Base-by-base conservation (phyloP, 1,139 yeast genomes). In the Zygosaccharomyces sapae region DNA sequence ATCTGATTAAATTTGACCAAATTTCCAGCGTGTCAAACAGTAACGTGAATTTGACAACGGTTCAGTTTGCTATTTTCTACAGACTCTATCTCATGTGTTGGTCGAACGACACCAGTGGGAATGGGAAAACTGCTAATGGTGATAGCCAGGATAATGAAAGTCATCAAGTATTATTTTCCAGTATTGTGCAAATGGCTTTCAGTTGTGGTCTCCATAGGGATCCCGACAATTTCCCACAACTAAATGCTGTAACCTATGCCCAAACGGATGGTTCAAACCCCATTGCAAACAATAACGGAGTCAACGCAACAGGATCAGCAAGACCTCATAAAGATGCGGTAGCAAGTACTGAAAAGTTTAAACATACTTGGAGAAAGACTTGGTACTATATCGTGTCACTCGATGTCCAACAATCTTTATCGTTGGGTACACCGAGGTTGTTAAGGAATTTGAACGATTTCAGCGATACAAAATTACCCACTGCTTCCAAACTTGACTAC, bases 131-230 rank as follows among this genome's bases (percentile, higher is more conserved):
- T 8, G 49, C 52, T 4, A 48, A 44, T 44, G 49, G 49, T 24
- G 51, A 49, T 45, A 69, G 72, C 34, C 69, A 70, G 27, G 81
- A 77, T 57, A 72, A 73, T 45, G 70, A 71, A 43, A 80, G 77
- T 34, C 70, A 70, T 50, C 77, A 57, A 63, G 73, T 57, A 44
- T 71, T 59, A 54, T 65, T 55, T 41, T 75, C 74, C 55, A 51
- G 70, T 68, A 66, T 77, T 13, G 68, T 76, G 37, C 81, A 77
- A 55, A 75, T 77, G 79, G 75, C 76, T n/a, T 69, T 77, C 48
- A 69, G 75, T 44, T 69, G 75, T 54, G 84, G 83, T 10, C 57
- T 76, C 1, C 76, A 77, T 56, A 70, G 81, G 54, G 82, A 79
- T 55, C 82, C 83, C 0, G 71, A 69, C 39, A 67, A 71, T 47